phyloP scores from a whole-genome alignment of 2,329 filamentous ascomycete genomes.

The Colletotrichum truncatum region DNA sequence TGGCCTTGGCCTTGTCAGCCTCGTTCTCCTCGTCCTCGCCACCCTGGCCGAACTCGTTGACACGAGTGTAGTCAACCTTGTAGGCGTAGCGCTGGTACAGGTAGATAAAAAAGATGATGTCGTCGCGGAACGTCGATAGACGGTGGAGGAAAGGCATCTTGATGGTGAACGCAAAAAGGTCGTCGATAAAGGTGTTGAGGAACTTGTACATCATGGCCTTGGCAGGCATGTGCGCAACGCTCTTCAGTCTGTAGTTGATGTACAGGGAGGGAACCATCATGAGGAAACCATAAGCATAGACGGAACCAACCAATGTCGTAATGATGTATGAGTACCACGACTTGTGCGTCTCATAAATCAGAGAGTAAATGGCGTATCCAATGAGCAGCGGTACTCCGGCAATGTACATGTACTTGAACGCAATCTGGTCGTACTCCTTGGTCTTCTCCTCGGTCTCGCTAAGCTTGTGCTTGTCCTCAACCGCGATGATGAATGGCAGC shows the following conservation, averaged over 20 bases:
- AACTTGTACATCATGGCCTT: slow-evolving; percentile 99
- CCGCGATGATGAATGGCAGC: slow-evolving; percentile 81
- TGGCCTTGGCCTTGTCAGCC: slow-evolving; percentile 45
- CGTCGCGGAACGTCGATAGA: slow-evolving; percentile 90
- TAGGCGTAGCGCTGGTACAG: slow-evolving; percentile 95
- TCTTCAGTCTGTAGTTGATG: slow-evolving; percentile 98
- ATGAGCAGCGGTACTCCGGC: slow-evolving; percentile 87
- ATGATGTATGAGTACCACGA: slow-evolving; percentile 98
- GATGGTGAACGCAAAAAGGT: slow-evolving; percentile 98
- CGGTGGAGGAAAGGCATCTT: slow-evolving; percentile 98
- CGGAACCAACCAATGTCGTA: slow-evolving; percentile 91
- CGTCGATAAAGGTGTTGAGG: slow-evolving; percentile 98
- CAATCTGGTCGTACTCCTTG: slow-evolving; percentile 97
- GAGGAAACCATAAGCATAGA: slow-evolving; percentile 97
- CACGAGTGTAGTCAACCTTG: slow-evolving; percentile 87
- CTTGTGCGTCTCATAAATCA: slow-evolving; percentile 95
- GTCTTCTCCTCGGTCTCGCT: slow-evolving; percentile 97
- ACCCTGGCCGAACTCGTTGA: slow-evolving; percentile 98
- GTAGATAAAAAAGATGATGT: slow-evolving; percentile 98
- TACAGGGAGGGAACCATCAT: slow-evolving; percentile 99
- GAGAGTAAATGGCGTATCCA: slow-evolving; percentile 90
- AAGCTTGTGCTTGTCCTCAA: slow-evolving; percentile 97
- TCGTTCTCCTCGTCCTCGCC: slow-evolving; percentile 84
- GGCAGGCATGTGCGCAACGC: slow-evolving; percentile 94
- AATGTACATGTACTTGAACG: slow-evolving; percentile 97